Base-by-base conservation (phyloP, 2,329 filamentous ascomycete genomes). In the Fusarium chaquense region DNA sequence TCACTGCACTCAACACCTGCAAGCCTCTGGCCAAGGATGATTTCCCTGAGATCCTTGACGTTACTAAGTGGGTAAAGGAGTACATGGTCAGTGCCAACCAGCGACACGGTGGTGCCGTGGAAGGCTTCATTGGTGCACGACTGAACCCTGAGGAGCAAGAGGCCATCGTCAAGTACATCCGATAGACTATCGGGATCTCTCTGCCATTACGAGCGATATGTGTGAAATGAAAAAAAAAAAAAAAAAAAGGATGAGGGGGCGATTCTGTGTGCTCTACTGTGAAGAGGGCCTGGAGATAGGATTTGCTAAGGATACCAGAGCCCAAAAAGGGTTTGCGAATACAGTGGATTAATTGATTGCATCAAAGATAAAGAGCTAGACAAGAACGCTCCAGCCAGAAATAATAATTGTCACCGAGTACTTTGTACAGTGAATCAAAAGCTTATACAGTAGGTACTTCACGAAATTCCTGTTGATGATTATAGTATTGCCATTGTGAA, bases 1-100 rank as follows among this genome's bases (percentile, higher is more conserved):
- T 97, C 81, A 98, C 96, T 1, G 91, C 93, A 33, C 87, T 99
- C 67, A 97, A 95, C 82, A 98, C 95, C 0, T 96, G 95, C 83
- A 93, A 91, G 78, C 90, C 90, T 62, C 83, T 88, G 6, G 82
- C 87, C 2, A 86, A 85, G 53, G 96, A 98, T 78, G 91, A 94
- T 22, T 98, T 94, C 84, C 91, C 94, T 1, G 92, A 98, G 65
- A 89, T 97, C 16, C 86, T 88, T 7, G 90, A 94, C 57, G 92
- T 94, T 63, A 83, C 93, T 55, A 91, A 91, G 78, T 99, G 95
- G 95, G 94, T 97, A 26, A 83, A 91, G 58, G 83, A 87, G 69
- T 94, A 93, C 77, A 83, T 98, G 76, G 91, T 90, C 76, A 88
- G 90, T 36, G 93, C 93, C 9, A 93, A 98, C 79, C 83, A 84